Conservation (phyloP, 2,329 filamentous ascomycete genomes). For the Trichoderma arundinaceum region DNA sequence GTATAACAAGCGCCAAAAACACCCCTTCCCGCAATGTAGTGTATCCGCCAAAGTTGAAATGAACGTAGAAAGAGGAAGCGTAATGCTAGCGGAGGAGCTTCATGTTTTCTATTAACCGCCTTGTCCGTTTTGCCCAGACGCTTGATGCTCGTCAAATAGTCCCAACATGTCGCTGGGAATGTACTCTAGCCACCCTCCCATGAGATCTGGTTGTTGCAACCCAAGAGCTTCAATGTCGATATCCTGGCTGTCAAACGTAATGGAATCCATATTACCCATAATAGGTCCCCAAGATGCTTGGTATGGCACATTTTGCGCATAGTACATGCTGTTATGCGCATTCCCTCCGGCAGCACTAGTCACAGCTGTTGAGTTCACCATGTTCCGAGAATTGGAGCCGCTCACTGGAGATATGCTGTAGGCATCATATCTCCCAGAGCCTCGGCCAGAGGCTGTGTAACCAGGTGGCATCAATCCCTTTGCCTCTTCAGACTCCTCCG, state of each 20-base stretch:
- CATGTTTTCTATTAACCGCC: not conserved
- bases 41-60: not conserved
- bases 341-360: conserved; percentile 6
- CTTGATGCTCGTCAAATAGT: conserved; percentile 53
- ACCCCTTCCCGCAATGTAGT: not conserved
- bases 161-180: conserved; percentile 69
- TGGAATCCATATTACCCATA: conserved; percentile 52
- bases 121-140: conserved; percentile 37
- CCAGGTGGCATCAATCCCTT: conserved; percentile 45
- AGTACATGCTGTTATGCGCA: conserved; percentile 38
- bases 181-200: conserved; percentile 75
- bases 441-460: conserved; percentile 51
- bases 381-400: conserved; percentile 37
- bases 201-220: conserved; percentile 64
- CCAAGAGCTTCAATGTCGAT: conserved; percentile 74
- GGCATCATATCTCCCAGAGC: conserved; percentile 51
- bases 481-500: conserved; percentile 41
- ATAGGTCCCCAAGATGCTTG: conserved; percentile 42
- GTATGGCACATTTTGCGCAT: conserved; percentile 40
- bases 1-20: not conserved
- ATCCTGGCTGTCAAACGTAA: conserved; percentile 78
- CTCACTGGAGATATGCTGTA: conserved; percentile 52
- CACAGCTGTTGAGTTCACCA: conserved; percentile 34
- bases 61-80: too few species aligned
- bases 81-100: too few species aligned